These are phyloP conservation scores for Senna siamea DNA, from an alignment of 306 rosid species.

Conservation along the genomic window DNA sequence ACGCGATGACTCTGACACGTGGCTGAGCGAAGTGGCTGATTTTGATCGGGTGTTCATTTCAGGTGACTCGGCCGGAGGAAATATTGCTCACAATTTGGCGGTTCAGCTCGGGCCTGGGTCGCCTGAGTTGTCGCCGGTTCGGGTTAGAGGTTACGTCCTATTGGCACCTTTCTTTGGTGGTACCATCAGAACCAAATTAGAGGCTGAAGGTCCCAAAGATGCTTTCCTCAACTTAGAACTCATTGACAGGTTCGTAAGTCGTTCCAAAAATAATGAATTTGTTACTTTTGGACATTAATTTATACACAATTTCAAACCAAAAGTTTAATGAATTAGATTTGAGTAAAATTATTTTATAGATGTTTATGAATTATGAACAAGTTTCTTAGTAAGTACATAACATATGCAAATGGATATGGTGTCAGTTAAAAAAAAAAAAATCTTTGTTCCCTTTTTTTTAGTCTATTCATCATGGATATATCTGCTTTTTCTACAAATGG, in stretches of 20 bases:
- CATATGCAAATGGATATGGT: no score
- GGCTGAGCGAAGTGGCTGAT: constrained; percentile 74
- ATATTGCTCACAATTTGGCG: constrained; percentile 71
- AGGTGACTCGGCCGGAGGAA: constrained; percentile 94
- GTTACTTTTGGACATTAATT: no score
- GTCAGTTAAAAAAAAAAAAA: no score
- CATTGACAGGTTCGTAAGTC: constrained; percentile 65
- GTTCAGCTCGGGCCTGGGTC: constrained; percentile 58
- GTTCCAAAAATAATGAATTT: no score
- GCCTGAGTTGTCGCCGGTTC: constrained; percentile 53
- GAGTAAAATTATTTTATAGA: no score
- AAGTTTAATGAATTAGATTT: no score
- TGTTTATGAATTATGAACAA: no score
- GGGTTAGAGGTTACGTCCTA: constrained; percentile 68
- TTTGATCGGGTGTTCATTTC: constrained; percentile 62
- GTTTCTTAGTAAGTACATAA: no score
- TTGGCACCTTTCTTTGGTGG: constrained; percentile 91
- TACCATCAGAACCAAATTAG: constrained; percentile 48
- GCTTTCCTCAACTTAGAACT: constrained; percentile 85
- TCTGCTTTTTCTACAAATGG: no score
- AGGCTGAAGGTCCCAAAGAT: constrained; percentile 76
- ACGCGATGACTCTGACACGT: constrained; percentile 51
- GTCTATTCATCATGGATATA: no score
- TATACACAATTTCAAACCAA: no score
- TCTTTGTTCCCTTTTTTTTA: no score